These are phyloP conservation scores for Candida ulmi DNA, from an alignment of 805 yeast genomes.

Conservation along the genomic window DNA sequence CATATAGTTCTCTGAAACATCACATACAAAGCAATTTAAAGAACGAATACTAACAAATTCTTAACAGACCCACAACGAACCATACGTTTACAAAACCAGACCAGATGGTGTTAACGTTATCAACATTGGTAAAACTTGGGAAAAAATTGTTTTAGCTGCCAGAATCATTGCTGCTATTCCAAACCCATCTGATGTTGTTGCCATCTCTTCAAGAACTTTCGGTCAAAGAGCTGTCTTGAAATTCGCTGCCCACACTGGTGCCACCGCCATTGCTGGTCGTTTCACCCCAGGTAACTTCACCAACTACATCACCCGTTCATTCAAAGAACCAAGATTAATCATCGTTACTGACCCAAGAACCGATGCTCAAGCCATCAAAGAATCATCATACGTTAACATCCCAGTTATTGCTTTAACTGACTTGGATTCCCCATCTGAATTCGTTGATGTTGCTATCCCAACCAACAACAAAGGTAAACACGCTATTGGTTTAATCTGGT, in stretches of 20 bases:
- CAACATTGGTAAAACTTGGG: constrained; percentile 99
- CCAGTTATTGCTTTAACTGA: constrained; percentile 99
- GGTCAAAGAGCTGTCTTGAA: constrained; percentile 99
- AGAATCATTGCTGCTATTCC: constrained; percentile 99
- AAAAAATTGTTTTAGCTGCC: constrained; percentile 98
- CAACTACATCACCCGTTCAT: constrained; percentile 99
- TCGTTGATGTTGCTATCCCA: constrained; percentile 99
- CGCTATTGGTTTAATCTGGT: constrained; percentile 99
- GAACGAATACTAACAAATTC: constrained; percentile 12
- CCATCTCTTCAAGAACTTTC: constrained; percentile 97
- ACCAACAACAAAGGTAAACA: constrained; percentile 99
- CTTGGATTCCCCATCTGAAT: constrained; percentile 98
- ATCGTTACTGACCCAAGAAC: constrained; percentile 99
- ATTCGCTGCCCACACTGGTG: constrained; percentile 99
- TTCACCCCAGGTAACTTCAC: constrained; percentile 99
- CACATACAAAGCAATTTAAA: too few species aligned
- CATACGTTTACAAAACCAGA: constrained; percentile 96
- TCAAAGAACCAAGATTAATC: constrained; percentile 99
- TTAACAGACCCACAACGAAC: constrained; percentile 86
- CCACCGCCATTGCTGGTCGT: constrained; percentile 99
- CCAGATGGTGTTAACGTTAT: constrained; percentile 99
- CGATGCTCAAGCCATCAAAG: constrained; percentile 99
- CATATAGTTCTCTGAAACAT: neutral
- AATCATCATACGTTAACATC: constrained; percentile 99
- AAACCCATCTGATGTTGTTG: constrained; percentile 97